A percentile compares a stretch with the other conserved stretches of the same genome.
Evolutionary conservation across 164 flowering plant genomes (phyloP).

Genomic region (Umbilicus rupestris): DNA sequence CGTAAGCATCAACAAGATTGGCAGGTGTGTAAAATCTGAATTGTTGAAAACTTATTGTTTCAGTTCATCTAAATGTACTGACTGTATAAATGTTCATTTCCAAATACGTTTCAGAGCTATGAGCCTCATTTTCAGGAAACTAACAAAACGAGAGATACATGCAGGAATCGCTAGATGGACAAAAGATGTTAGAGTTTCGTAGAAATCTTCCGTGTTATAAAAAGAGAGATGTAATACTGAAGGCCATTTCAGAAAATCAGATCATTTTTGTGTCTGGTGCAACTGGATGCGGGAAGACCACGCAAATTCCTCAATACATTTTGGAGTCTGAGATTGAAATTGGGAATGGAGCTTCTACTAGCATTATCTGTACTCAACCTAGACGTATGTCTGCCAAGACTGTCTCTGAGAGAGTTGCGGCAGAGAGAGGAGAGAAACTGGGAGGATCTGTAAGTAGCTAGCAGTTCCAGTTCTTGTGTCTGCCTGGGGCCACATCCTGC

Average conservation of each 20-base stretch:
- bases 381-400: slow-evolving; percentile 94
- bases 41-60: not conserved
- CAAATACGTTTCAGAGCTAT: no score
- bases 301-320: slow-evolving; percentile 93
- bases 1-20: not conserved
- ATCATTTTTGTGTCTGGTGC: slow-evolving; percentile 91
- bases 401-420: slow-evolving; percentile 96
- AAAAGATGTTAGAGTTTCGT: not conserved
- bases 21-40: not conserved
- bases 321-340: slow-evolving; percentile 86
- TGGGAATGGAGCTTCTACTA: slow-evolving; percentile 69
- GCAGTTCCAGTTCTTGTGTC: not conserved
- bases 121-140: not conserved
- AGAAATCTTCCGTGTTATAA: not conserved
- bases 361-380: slow-evolving; percentile 95
- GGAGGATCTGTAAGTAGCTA: slow-evolving; percentile 81
- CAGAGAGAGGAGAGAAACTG: slow-evolving; percentile 84
- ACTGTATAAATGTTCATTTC: no score
- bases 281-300: slow-evolving; percentile 99
- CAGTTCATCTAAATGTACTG: not conserved
- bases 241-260: slow-evolving; percentile 24
- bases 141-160: not conserved
- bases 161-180: slow-evolving; percentile 2
- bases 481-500: not conserved
- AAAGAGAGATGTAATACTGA: slow-evolving; percentile 2